Conservation (phyloP, 1,139 yeast genomes). For the Saccharomyces pastorianus region DNA sequence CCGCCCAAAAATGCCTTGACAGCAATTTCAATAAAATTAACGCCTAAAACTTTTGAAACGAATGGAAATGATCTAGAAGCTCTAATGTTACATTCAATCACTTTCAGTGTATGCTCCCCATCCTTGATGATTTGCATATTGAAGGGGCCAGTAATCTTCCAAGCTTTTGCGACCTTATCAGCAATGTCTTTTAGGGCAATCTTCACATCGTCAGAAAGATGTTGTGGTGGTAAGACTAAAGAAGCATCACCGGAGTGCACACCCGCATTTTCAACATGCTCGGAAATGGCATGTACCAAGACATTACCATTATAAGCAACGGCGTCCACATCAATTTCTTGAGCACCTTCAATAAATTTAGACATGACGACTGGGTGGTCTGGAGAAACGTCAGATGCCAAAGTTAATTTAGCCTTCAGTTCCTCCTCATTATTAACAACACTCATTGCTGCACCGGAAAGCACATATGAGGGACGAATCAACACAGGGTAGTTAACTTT, state of each 20-base stretch:
- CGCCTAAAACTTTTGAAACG: constrained; percentile 91
- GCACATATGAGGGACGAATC: constrained; percentile 94
- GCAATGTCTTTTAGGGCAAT: constrained; percentile 69
- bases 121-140: constrained; percentile 94
- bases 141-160: constrained; percentile 96
- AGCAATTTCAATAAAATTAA: constrained; percentile 89
- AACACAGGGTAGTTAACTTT: constrained; percentile 90
- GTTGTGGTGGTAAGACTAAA: constrained; percentile 83
- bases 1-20: constrained; percentile 75
- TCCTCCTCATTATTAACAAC: constrained; percentile 75
- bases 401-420: constrained; percentile 67
- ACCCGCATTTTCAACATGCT: constrained; percentile 98
- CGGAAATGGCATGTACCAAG: constrained; percentile 90
- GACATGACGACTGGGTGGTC: constrained; percentile 97
- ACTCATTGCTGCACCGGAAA: constrained; percentile 98
- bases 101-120: constrained; percentile 61
- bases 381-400: constrained; percentile 86
- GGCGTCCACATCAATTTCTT: constrained; percentile 95
- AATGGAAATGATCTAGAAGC: constrained; percentile 99
- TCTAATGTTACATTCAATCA: constrained; percentile 95
- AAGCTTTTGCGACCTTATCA: constrained; percentile 86
- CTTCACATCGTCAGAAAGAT: constrained; percentile 51
- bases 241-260: constrained; percentile 99
- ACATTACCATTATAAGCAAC: constrained; percentile 87
- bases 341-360: constrained; percentile 89